A percentile compares a stretch with the other conserved stretches of the same genome.
phyloP scores from a whole-genome alignment of 306 rosid species.

The Pueraria montana region DNA sequence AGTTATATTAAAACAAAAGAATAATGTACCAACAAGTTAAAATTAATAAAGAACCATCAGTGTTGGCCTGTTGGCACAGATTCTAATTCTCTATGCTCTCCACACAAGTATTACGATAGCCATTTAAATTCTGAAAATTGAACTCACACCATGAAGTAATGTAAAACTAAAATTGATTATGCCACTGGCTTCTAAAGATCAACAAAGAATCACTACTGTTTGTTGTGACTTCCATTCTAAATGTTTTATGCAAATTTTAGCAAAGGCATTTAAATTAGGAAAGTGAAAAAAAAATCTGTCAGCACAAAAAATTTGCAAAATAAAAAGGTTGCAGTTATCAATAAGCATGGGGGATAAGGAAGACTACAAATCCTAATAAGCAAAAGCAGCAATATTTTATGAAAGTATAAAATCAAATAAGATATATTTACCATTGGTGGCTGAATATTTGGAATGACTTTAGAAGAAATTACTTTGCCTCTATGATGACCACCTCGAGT shows the following conservation, averaged over 20 bases:
- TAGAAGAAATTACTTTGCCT: conserved; percentile 71
- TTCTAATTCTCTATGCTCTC: conserved; percentile 3
- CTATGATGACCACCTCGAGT: conserved; percentile 86
- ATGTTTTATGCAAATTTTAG: background rate
- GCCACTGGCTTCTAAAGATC: conserved; percentile 7
- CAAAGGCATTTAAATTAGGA: conserved; percentile 30
- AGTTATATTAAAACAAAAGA: background rate
- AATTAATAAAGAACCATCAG: background rate
- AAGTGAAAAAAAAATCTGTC: background rate
- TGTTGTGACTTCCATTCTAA: conserved; percentile 16
- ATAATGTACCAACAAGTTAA: background rate
- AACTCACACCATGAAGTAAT: conserved; percentile 17
- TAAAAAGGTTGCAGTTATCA: conserved; percentile 30
- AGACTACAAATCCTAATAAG: background rate
- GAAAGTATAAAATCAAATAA: conserved; percentile 2
- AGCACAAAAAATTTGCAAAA: conserved; percentile 6
- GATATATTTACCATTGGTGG: conserved; percentile 74
- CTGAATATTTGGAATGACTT: conserved; percentile 76
- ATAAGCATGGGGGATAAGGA: background rate
- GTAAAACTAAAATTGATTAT: conserved; percentile 23
- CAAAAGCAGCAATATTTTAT: background rate
- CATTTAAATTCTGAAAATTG: conserved; percentile 25
- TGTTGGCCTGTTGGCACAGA: conserved; percentile 13
- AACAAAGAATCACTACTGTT: background rate
- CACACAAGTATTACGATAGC: background rate